Evolutionary conservation across 169 alveolate species (phyloP).

Genomic region (Plasmodium cynomolgi): DNA sequence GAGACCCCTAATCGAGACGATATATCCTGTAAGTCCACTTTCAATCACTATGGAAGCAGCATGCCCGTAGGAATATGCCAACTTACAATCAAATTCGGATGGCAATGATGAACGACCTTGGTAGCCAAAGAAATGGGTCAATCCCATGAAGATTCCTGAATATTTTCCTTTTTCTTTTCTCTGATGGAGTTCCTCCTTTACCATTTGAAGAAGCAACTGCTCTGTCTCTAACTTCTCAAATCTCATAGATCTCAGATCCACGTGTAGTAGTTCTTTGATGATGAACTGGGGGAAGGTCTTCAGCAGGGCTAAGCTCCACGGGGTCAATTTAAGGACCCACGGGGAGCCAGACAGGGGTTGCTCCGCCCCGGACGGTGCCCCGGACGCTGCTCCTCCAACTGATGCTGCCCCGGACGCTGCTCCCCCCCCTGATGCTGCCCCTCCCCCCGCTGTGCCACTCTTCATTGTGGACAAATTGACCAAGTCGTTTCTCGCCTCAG

Average conservation of each 20-base stretch:
- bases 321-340: constrained; percentile 88
- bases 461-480: constrained; percentile 30
- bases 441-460: not conserved
- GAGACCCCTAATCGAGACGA: constrained; percentile 94
- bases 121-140: constrained; percentile 98
- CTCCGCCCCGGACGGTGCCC: too few species aligned
- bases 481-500: constrained; percentile 73
- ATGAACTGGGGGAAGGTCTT: constrained; percentile 94
- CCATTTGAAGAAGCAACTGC: constrained; percentile 94
- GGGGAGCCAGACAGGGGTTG: constrained; percentile 21
- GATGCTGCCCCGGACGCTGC: not conserved
- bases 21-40: constrained; percentile 94
- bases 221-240: constrained; percentile 93
- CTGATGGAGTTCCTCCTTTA: constrained; percentile 92
- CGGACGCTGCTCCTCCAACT: not conserved
- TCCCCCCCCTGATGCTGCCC: not conserved
- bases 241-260: constrained; percentile 83
- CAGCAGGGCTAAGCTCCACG: constrained; percentile 95
- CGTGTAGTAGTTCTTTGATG: constrained; percentile 91
- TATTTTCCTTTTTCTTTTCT: constrained; percentile 92
- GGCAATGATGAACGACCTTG: constrained; percentile 99
- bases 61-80: constrained; percentile 96
- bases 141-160: constrained; percentile 95
- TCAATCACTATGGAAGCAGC: constrained; percentile 94
- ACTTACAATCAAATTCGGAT: constrained; percentile 94